Evolutionary conservation across 148 eudicot genomes (phyloP).

Genomic region (Camellia sinensis): DNA sequence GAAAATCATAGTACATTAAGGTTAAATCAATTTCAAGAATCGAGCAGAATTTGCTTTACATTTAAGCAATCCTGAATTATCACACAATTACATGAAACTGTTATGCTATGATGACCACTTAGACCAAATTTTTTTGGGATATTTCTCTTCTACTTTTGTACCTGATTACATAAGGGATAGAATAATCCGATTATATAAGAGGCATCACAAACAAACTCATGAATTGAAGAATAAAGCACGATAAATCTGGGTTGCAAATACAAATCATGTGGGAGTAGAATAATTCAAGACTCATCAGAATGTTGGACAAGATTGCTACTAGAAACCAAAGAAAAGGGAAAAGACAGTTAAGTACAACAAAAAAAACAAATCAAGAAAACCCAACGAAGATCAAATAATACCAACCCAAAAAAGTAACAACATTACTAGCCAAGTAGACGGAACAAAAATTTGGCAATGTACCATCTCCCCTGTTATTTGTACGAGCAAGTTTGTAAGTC

Average conservation of each 20-base stretch:
- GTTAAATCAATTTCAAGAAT: background rate
- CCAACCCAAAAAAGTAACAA: background rate
- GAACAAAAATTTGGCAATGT: background rate
- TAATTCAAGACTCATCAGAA: background rate
- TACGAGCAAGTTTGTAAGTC: conserved; percentile 46
- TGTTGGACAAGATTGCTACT: background rate
- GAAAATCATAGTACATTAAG: background rate
- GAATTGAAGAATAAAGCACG: background rate
- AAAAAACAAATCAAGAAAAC: background rate
- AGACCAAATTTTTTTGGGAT: background rate
- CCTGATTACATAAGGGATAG: too few relatives aligned
- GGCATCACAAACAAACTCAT: background rate
- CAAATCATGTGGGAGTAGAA: background rate
- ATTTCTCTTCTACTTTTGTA: background rate
- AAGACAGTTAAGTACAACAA: too few relatives aligned
- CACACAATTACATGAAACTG: too few relatives aligned
- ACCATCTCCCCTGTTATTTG: conserved; percentile 60
- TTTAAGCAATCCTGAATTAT: background rate
- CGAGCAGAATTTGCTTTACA: background rate
- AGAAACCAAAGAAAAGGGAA: background rate
- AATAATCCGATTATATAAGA: too few relatives aligned
- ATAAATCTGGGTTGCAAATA: background rate
- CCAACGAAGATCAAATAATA: background rate
- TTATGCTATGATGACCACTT: background rate
- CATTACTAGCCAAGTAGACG: background rate